Conservation (phyloP, 768 basidiomycete species). For the Lactifluus subvellereus region DNA sequence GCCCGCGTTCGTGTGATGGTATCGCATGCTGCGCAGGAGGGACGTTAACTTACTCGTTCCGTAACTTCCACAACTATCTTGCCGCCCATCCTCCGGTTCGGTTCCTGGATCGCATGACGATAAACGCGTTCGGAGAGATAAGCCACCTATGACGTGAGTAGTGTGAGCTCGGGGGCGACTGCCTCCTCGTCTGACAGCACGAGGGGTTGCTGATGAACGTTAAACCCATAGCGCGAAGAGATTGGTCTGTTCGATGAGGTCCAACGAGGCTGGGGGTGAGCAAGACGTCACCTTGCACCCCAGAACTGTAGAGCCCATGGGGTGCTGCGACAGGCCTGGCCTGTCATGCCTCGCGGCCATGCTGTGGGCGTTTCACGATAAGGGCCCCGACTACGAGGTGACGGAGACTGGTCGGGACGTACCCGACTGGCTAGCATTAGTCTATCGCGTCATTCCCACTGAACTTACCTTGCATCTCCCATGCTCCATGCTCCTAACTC, state of each 20-base stretch:
- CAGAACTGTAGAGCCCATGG: not conserved
- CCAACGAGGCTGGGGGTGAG: not conserved
- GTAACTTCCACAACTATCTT: not conserved
- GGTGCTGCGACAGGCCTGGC: not conserved
- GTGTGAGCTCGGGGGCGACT: not conserved
- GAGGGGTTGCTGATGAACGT: not conserved
- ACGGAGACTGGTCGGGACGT: constrained; percentile 1
- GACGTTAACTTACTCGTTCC: constrained; percentile 3
- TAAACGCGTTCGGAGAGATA: not conserved
- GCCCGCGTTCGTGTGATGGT: not conserved
- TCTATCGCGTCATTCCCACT: not conserved
- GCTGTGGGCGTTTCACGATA: constrained; percentile 8
- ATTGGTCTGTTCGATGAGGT: not conserved
- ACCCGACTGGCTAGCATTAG: not conserved
- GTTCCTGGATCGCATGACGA: constrained; percentile 9
- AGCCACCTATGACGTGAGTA: constrained; percentile 6
- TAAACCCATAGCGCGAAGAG: not conserved
- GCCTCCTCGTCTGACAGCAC: not conserved
- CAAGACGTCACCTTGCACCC: not conserved
- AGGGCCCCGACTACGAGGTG: not conserved
- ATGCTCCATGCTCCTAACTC: not conserved
- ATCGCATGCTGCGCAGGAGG: not conserved
- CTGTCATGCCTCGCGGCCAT: not conserved
- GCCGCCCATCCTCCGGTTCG: not conserved
- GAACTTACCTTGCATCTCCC: not conserved